Base-by-base conservation (phyloP, 169 alveolate genomes). In the Plasmodium falciparum region DNA sequence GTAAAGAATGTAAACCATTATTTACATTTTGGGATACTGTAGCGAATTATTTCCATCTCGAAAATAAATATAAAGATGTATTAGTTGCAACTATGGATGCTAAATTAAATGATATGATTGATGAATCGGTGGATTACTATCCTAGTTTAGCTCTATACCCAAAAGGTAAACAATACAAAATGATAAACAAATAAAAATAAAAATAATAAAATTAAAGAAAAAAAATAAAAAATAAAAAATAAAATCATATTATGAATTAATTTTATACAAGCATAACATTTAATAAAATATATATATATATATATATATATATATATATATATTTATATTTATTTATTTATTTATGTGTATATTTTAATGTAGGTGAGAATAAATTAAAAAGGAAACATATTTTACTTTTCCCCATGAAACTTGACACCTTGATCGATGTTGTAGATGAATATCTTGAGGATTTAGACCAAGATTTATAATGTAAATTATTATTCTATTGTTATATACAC, bases 71-170 rank as follows among this genome's bases (percentile, higher is more conserved):
- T 17, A 50, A 83, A 69, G 52, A 83, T 11, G 73, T 83, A 3
- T n/a, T 83, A 26, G 91, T 83, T 9, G 91, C 91, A 26, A 70
- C 91, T 43, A 83, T 83, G 91, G 91, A 83, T 59, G 76, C 91
- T 11, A 83, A 83, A 49, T 45, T 83, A 12, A 83, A 83, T 29
- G 91, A 83, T 63, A 83, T 83, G 91, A 4, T 72, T 70, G 91
- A 83, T 39, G 74, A 69, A 62, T 20, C 83, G 3, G 15, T 83
- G 2, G 74, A 83, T 7, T 56, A 69, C 22, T 83, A 69, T 56
- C 91, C 91, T 5, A 71, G 74, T 45, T 49, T 69, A 33, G 91
- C 66, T 2, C 45, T 83, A 39, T 83, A 83, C 52, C 91, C 91
- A 17, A 83, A 70, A 8, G 91, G 91, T 83, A 12, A 78, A 13